These are phyloP conservation scores for Phytophthora rubi DNA, from an alignment of 352 stramenopile genomes.

Conservation along the genomic window DNA sequence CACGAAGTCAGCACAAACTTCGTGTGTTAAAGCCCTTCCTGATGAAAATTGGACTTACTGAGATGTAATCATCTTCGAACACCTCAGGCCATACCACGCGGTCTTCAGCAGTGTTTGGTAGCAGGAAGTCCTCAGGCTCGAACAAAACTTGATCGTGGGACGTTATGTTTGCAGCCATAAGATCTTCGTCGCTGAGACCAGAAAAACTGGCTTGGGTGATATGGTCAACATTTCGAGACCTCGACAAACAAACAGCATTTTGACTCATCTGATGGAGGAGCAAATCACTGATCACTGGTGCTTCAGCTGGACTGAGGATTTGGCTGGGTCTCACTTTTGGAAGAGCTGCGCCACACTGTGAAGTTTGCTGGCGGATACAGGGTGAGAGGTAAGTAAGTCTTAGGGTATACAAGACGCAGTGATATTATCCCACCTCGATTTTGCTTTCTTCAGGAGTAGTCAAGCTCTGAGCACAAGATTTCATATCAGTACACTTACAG, in stretches of 20 bases:
- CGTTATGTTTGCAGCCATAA: not conserved
- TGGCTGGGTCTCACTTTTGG: not conserved
- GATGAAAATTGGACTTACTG: not conserved
- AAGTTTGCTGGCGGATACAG: not conserved
- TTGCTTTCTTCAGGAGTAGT: conserved; percentile 12
- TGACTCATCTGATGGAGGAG: not conserved
- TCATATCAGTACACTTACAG: not conserved
- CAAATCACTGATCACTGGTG: not conserved
- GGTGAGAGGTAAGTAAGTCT: not conserved
- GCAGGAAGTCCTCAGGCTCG: not conserved
- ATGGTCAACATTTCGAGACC: not conserved
- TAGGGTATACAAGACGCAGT: not conserved
- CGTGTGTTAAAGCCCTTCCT: too few relatives aligned
- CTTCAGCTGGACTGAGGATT: not conserved
- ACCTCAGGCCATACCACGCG: not conserved
- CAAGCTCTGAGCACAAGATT: conserved; percentile 17
- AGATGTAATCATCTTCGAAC: not conserved
- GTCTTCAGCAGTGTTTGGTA: not conserved
- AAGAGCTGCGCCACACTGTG: not conserved
- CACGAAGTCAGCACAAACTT: too few relatives aligned
- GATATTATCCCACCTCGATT: conserved; percentile 11
- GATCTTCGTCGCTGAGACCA: not conserved
- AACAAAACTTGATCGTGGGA: not conserved
- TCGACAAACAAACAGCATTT: not conserved
- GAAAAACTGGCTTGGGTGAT: not conserved